Conservation (phyloP, 78 protist species). For the Dictyostelium firmibasis region DNA sequence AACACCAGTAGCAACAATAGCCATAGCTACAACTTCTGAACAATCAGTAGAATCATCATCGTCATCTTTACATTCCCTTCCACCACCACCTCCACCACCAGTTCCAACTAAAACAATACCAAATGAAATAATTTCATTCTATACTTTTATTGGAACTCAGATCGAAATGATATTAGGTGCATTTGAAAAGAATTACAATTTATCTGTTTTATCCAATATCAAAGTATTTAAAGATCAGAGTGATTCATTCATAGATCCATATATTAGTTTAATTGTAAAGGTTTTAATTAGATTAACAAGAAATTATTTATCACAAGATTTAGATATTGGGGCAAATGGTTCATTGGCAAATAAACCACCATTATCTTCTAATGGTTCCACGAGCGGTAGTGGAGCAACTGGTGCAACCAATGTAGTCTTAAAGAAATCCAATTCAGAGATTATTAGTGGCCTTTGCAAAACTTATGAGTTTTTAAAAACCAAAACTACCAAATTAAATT, state of each 20-base stretch:
- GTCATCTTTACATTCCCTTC: background rate
- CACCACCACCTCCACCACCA: background rate
- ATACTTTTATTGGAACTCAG: background rate
- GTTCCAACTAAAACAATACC: background rate
- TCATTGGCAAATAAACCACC: background rate
- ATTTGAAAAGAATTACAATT: conserved; percentile 43
- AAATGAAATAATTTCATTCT: conserved; percentile 13
- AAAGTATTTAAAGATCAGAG: conserved; percentile 30
- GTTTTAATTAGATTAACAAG: conserved; percentile 14
- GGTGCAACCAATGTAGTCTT: background rate
- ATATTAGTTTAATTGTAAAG: conserved; percentile 6
- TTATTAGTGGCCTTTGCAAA: conserved; percentile 5
- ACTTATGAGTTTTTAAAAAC: conserved; percentile 30
- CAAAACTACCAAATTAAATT: background rate
- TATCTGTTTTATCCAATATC: background rate
- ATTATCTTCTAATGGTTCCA: background rate
- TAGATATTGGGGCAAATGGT: background rate
- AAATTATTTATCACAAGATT: background rate
- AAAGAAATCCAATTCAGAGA: conserved; percentile 22
- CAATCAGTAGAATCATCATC: background rate
- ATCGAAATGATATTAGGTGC: background rate
- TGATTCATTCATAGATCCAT: conserved; percentile 19
- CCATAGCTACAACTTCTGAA: background rate
- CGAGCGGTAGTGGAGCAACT: background rate
- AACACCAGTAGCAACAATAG: background rate